These are phyloP conservation scores for Populus tomentosa DNA, from an alignment of 441 rosid genomes.

Conservation along the genomic window DNA sequence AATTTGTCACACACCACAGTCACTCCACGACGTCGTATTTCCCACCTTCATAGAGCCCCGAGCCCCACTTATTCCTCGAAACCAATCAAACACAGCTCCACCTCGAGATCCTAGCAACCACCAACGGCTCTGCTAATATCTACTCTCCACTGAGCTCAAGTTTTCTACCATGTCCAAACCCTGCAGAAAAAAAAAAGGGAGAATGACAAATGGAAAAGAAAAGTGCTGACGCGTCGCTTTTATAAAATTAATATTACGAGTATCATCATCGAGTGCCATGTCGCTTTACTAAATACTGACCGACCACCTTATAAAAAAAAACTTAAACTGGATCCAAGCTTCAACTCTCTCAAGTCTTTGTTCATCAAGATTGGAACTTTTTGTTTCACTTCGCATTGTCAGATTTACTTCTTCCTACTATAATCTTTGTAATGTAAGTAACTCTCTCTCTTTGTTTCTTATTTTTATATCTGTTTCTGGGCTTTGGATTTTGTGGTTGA, in stretches of 20 bases:
- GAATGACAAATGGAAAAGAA: neutral
- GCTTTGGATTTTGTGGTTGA: neutral
- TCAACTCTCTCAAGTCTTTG: neutral
- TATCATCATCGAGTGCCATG: conserved; percentile 12
- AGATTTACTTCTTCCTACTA: neutral
- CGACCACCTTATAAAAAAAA: neutral
- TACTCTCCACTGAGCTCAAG: neutral
- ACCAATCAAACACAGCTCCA: neutral
- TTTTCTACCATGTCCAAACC: neutral
- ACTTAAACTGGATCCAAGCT: neutral
- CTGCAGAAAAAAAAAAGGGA: neutral
- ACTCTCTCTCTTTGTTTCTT: too few relatives aligned
- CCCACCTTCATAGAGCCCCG: neutral
- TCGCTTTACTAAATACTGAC: too few relatives aligned
- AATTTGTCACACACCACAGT: neutral
- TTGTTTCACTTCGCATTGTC: neutral
- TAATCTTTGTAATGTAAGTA: neutral
- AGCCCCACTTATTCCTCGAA: neutral
- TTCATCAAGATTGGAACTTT: neutral
- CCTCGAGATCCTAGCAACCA: neutral
- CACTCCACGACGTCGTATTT: neutral
- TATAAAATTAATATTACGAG: neutral
- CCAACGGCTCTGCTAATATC: neutral
- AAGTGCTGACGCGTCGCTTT: neutral
- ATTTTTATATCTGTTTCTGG: neutral